Evolutionary conservation across 106 monocot species (phyloP).

Genomic region (Dendrobium huoshanense): DNA sequence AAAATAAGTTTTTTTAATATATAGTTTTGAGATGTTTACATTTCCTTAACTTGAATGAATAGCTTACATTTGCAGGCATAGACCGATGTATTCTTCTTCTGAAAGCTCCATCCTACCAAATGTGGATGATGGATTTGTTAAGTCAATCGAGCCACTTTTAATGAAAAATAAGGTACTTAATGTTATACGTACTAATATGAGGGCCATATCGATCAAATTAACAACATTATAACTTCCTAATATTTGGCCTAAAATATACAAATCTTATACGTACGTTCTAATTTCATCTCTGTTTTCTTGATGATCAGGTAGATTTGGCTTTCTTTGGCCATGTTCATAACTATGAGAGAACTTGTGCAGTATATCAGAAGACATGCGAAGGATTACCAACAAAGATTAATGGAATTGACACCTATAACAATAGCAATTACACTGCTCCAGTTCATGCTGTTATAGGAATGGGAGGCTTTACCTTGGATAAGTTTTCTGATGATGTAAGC

Average conservation of each 20-base stretch:
- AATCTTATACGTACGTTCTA: too few species aligned
- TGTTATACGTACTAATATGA: too few species aligned
- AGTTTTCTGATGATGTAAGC: conserved; percentile 34
- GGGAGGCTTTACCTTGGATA: conserved; percentile 55
- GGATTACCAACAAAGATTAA: conserved; percentile 41
- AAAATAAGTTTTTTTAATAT: too few species aligned
- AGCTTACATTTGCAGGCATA: conserved; percentile 35
- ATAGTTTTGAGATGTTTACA: too few species aligned
- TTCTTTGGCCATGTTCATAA: conserved; percentile 78
- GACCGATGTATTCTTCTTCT: conserved; percentile 56
- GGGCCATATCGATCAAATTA: too few species aligned
- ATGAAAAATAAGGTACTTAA: conserved; percentile 36
- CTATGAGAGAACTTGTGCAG: conserved; percentile 66
- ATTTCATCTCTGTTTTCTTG: background rate
- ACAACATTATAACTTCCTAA: too few species aligned
- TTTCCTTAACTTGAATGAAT: background rate
- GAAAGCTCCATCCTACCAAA: conserved; percentile 15
- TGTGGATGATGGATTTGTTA: conserved; percentile 35
- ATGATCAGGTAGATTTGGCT: conserved; percentile 55
- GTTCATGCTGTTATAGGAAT: conserved; percentile 61
- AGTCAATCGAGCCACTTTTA: conserved; percentile 48
- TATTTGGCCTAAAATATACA: too few species aligned
- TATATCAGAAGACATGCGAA: conserved; percentile 40
- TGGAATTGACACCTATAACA: conserved; percentile 55
- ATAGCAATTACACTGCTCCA: conserved; percentile 48